phyloP scores from a whole-genome alignment of 2,329 filamentous ascomycete genomes.

The Dothistroma septosporum region DNA sequence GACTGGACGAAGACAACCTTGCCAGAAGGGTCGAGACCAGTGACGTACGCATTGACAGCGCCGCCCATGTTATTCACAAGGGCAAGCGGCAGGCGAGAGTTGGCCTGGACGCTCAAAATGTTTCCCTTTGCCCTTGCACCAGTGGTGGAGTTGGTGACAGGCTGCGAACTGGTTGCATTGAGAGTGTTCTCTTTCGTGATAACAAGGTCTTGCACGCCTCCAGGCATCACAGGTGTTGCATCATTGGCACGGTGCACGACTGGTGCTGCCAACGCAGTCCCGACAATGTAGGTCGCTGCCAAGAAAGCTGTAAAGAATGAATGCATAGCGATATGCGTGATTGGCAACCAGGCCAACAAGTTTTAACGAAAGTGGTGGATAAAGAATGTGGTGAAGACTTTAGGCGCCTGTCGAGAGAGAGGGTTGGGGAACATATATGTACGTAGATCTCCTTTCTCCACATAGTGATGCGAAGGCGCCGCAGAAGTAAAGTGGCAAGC shows the following conservation, averaged over 20 bases:
- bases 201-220: slow-evolving; percentile 22
- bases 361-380: not conserved
- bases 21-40: slow-evolving; percentile 40
- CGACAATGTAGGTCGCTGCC: not conserved
- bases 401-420: not conserved
- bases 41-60: slow-evolving; percentile 43
- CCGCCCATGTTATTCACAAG: slow-evolving; percentile 44
- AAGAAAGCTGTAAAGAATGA: slow-evolving; percentile 1
- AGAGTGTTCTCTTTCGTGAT: slow-evolving; percentile 28
- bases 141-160: not conserved
- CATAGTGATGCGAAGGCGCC: not conserved
- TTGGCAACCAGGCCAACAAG: not conserved
- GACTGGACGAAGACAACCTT: slow-evolving; percentile 42
- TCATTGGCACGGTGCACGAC: not conserved
- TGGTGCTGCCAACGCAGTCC: not conserved
- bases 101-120: not conserved
- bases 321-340: not conserved
- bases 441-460: not conserved
- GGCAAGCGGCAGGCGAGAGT: slow-evolving; percentile 15
- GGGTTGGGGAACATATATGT: not conserved
- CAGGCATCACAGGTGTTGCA: slow-evolving; percentile 13
- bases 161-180: slow-evolving; percentile 23
- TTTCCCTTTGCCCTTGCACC: not conserved
- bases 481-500: too few species aligned
- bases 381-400: not conserved